Evolutionary conservation across 148 eudicot genomes (phyloP).

Genomic region (Drosera capensis): DNA sequence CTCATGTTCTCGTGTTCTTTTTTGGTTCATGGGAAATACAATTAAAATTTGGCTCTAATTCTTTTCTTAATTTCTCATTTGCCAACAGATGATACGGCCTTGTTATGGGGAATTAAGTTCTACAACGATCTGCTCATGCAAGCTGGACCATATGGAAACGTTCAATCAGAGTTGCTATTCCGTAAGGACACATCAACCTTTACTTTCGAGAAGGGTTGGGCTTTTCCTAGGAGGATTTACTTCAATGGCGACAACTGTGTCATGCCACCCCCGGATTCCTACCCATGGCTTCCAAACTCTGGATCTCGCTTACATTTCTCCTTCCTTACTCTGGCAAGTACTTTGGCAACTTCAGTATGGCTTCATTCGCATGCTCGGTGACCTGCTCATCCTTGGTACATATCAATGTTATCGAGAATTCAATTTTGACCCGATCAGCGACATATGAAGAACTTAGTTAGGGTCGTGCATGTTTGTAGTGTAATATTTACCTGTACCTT

Average conservation of each 20-base stretch:
- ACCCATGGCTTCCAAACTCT: constrained; percentile 50
- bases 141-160: constrained; percentile 49
- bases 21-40: neutral
- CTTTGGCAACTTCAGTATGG: constrained; percentile 13
- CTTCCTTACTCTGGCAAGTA: constrained; percentile 10
- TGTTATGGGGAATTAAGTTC: constrained; percentile 46
- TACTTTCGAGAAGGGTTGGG: constrained; percentile 57
- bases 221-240: constrained; percentile 47
- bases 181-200: constrained; percentile 38
- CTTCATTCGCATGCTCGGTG: constrained; percentile 6
- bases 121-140: constrained; percentile 43
- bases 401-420: neutral
- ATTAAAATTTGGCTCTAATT: neutral
- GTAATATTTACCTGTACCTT: too few relatives aligned
- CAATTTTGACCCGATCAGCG: neutral
- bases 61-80: neutral
- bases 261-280: constrained; percentile 63
- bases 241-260: constrained; percentile 58
- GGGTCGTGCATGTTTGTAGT: too few relatives aligned
- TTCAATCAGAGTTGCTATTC: constrained; percentile 47
- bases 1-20: neutral
- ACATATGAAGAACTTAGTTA: neutral
- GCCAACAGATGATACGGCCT: constrained; percentile 47
- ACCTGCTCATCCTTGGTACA: neutral
- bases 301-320: constrained; percentile 13